Percentiles rank a stretch among this genome's conserved stretches.
phyloP scores from a whole-genome alignment of 2,329 filamentous ascomycete species.

The Escovopsis weberi region DNA sequence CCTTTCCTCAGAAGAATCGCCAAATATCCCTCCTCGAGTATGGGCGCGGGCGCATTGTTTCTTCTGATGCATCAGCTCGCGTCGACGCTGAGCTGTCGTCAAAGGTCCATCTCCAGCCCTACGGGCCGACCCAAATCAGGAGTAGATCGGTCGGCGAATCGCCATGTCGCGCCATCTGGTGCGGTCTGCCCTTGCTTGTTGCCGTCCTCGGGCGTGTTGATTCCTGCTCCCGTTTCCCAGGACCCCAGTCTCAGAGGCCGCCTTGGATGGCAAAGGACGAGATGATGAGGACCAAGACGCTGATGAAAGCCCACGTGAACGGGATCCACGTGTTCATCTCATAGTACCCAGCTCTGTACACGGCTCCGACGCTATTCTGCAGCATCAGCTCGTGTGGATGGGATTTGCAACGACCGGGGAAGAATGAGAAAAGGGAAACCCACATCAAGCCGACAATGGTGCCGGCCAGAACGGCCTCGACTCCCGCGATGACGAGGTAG shows the following conservation, averaged over 20 bases:
- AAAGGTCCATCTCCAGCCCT: no score
- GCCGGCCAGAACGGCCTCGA: constrained; percentile 67
- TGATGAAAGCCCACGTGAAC: constrained; percentile 75
- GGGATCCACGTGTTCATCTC: constrained; percentile 92
- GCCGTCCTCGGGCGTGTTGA: not conserved
- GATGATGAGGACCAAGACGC: constrained; percentile 65
- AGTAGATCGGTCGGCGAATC: no score
- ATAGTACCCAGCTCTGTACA: constrained; percentile 72
- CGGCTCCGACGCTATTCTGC: constrained; percentile 51
- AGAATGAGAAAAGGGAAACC: constrained; percentile 18
- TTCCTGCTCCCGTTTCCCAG: not conserved
- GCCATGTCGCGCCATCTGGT: no score
- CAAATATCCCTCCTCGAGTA: no score
- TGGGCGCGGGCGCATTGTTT: no score
- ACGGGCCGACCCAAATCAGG: no score
- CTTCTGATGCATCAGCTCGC: no score
- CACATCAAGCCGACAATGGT: constrained; percentile 70
- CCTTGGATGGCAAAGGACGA: constrained; percentile 91
- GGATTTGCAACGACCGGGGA: not conserved
- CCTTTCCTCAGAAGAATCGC: no score
- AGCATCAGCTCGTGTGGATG: not conserved
- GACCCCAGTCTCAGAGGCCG: constrained; percentile 43
- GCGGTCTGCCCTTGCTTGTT: no score
- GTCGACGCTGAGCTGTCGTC: no score
- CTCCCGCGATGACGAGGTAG: constrained; percentile 55